These are phyloP conservation scores for Schizochytrium sp. DNA, from an alignment of 108 stramenopile genomes.

Conservation along the genomic window DNA sequence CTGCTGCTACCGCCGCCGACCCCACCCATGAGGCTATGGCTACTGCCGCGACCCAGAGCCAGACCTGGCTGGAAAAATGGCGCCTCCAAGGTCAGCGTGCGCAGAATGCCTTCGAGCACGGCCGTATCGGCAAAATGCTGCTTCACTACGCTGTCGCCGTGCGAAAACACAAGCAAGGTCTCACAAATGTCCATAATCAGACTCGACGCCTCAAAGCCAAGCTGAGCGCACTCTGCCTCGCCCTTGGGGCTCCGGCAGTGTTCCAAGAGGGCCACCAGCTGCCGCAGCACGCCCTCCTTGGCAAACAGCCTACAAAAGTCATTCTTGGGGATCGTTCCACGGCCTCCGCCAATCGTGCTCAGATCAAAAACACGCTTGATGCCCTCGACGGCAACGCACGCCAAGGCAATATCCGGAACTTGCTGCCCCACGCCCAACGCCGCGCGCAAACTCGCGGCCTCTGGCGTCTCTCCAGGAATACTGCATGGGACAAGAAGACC, in stretches of 20 bases:
- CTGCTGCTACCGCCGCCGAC: too few relatives aligned
- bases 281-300: slow-evolving; percentile 9
- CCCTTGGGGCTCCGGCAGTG: slow-evolving; percentile 14
- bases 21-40: too few relatives aligned
- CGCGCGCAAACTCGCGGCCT: not conserved
- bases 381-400: slow-evolving; percentile 1
- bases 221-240: not conserved
- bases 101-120: slow-evolving; percentile 1
- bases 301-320: not conserved
- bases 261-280: not conserved
- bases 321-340: not conserved
- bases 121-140: slow-evolving; percentile 4
- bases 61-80: not conserved
- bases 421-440: not conserved
- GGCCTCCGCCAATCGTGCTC: not conserved
- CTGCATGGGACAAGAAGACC: not conserved
- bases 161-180: not conserved
- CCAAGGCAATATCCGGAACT: not conserved
- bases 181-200: not conserved
- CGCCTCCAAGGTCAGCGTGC: not conserved
- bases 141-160: not conserved
- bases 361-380: not conserved
- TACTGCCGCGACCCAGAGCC: not conserved
- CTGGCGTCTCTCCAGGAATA: not conserved
- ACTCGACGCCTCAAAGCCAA: not conserved